Conservation (phyloP, 257 asterid genomes). For the Haberlea rhodopensis region DNA sequence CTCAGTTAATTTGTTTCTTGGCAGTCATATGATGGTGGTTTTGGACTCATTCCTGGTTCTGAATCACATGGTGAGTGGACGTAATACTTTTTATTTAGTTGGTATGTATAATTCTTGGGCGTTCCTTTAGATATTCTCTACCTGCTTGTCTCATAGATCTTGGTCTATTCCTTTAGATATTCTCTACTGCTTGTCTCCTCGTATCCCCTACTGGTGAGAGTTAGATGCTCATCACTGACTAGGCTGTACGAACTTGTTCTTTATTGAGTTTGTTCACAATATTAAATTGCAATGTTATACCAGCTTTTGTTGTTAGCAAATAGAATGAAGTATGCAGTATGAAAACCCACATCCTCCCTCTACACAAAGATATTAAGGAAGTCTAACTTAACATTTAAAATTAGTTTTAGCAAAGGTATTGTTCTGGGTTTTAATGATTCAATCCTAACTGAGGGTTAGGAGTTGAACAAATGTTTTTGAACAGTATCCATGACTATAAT, state of each 20-base stretch:
- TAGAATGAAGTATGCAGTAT: not conserved
- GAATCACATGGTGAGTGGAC: constrained; percentile 94
- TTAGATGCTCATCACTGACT: not conserved
- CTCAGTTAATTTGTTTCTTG: constrained; percentile 21
- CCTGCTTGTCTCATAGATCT: not conserved
- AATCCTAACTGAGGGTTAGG: not conserved
- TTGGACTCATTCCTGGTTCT: constrained; percentile 83
- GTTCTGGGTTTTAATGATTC: not conserved
- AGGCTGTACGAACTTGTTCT: constrained; percentile 14
- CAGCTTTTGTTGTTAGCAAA: not conserved
- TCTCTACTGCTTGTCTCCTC: not conserved
- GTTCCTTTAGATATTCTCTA: constrained; percentile 13
- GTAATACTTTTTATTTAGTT: constrained; percentile 14
- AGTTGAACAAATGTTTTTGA: not conserved
- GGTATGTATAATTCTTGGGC: not conserved
- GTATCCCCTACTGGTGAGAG: constrained; percentile 6
- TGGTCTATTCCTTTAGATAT: constrained; percentile 1
- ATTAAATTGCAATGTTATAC: not conserved
- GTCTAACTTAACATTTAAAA: not conserved
- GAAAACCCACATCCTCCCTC: not conserved
- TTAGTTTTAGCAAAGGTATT: not conserved
- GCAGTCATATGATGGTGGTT: constrained; percentile 99
- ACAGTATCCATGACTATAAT: no score
- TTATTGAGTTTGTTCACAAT: not conserved
- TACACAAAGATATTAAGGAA: not conserved